Base-by-base conservation (phyloP, 805 yeast species). In the Kuraishia floccosa region DNA sequence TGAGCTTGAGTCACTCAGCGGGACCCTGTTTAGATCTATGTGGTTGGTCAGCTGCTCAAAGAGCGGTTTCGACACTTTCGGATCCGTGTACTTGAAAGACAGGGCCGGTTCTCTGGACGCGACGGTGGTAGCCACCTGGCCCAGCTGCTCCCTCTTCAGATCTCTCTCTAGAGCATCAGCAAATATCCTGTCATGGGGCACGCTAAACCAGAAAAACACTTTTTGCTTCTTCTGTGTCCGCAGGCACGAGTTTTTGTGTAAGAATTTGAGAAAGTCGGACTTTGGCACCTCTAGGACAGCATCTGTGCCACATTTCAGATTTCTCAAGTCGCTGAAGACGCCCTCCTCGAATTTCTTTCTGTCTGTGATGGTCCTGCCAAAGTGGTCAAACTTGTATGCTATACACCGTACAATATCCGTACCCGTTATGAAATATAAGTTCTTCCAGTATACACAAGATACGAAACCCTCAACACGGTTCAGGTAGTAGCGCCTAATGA, bases 331-430 rank as follows among this genome's bases (percentile, higher is more conserved):
- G 6, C 94, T 80, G 44, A 91, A 89, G 17, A 89, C 76, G 14
- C 97, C 96, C 57, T 89, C 98, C 59, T 89, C 97, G 49, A 89
- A 89, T 57, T 91, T 89, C 56, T 91, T 87, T 43, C 94, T 65
- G 52, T 91, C 96, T 13, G 70, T 52, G 16, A 91, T 75, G 37
- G 71, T 71, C 38, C 97, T 65, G 1, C 98, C 98, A 59, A 89
- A 83, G 42, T 85, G 86, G 43, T 78, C 79, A 58, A 89, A 81
- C 41, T 89, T 74, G 53, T 81, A 91, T 12, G 86, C 80, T 30
- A 89, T 72, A 52, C 95, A 84, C 35, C 95, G 73, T 28, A 91
- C 95, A 35, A 89, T 87, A 60, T 91, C 97, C 1, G 97, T 89
- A 3, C 97, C 97, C 0, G 97, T 89, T 30, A 89, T 71, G 55